These are phyloP conservation scores for Monosporascus sp. DNA, from an alignment of 2,329 filamentous ascomycete genomes.

Conservation along the genomic window DNA sequence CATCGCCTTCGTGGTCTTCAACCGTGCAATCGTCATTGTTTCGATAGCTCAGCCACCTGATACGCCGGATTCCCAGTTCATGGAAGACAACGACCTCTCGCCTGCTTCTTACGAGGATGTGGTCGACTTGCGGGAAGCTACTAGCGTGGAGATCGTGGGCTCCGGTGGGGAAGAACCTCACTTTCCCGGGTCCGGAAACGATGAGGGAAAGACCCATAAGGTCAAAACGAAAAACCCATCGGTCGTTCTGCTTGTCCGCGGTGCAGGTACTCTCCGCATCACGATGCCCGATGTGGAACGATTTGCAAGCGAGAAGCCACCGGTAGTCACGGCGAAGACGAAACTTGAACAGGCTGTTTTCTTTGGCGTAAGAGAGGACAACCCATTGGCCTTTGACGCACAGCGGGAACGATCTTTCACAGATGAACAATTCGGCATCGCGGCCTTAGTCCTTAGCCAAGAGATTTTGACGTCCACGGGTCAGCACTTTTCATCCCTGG, in stretches of 20 bases:
- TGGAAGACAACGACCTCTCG: constrained; percentile 58
- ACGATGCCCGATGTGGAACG: constrained; percentile 54
- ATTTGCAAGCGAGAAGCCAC: constrained; percentile 53
- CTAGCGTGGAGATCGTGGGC: constrained; percentile 57
- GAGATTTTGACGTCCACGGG: constrained; percentile 78
- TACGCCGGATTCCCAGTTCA: constrained; percentile 71
- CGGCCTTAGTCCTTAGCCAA: constrained; percentile 71
- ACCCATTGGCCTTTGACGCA: constrained; percentile 79
- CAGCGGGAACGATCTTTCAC: constrained; percentile 63
- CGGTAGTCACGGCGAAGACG: constrained; percentile 71
- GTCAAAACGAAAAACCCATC: constrained; percentile 57
- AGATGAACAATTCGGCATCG: constrained; percentile 64
- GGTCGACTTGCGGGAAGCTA: constrained; percentile 68
- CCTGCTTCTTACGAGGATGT: constrained; percentile 77
- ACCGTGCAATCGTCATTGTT: constrained; percentile 69
- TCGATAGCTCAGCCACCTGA: constrained; percentile 65
- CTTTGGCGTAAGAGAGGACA: constrained; percentile 75
- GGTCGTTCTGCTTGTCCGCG: constrained; percentile 57
- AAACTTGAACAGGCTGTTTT: constrained; percentile 95
- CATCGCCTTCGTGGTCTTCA: constrained; percentile 77
- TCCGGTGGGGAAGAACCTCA: constrained; percentile 60
- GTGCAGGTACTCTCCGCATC: constrained; percentile 56
- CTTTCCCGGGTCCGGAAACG: constrained; percentile 27
- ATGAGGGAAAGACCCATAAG: constrained; percentile 46
- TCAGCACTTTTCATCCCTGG: constrained; percentile 65